Base-by-base conservation (phyloP, 805 yeast species). In the Yamadazyma paraphyllophila region DNA sequence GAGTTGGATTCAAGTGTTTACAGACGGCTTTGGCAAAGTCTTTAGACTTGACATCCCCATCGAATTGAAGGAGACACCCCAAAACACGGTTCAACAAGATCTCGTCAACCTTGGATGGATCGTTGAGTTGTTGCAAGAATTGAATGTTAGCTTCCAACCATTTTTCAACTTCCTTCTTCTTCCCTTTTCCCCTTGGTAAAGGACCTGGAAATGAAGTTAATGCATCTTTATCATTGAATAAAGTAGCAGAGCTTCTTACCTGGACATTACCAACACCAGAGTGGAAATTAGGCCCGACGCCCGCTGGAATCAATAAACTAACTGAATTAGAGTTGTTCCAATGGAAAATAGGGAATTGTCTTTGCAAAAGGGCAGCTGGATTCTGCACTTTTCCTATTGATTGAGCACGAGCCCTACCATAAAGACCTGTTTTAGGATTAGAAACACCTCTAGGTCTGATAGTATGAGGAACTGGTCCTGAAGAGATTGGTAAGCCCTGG, bases 291-390 rank as follows among this genome's bases (percentile, higher is more conserved):
- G 26, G 17, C 17, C 43, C 36, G 11, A 50, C 30, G 9, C 47
- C 45, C 7, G 45, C 47, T 6, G 73, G 72, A 13, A 65, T 52
- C 41, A 70, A 55, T 15, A 47, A 45, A 1, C 56, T 64, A 3
- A 61, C 61, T n/a, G 57, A 60, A 25, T 58, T 61, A 1, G 71
- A 61, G 25, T 52, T 48, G 41, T 68, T 62, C 85, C 94, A 89
- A 47, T 76, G 72, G 59, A 88, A 85, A 29, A 89, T 59, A 0
- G 96, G 96, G 64, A 85, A 85, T 58, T 87, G 96, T 44, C 85
- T 72, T 39, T 67, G 63, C 17, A 73, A 62, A 42, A 84, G 61
- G 17, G 81, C 77, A 42, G 76, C 77, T 7, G 87, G 85, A 49
- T 81, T 76, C 26, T 67, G 64, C 7, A 71, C 51, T 36, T 57